Percentiles rank a stretch among this genome's conserved stretches.
These are phyloP conservation scores for Lactifluus echinatus DNA, from an alignment of 768 basidiomycete species.

Conservation along the genomic window DNA sequence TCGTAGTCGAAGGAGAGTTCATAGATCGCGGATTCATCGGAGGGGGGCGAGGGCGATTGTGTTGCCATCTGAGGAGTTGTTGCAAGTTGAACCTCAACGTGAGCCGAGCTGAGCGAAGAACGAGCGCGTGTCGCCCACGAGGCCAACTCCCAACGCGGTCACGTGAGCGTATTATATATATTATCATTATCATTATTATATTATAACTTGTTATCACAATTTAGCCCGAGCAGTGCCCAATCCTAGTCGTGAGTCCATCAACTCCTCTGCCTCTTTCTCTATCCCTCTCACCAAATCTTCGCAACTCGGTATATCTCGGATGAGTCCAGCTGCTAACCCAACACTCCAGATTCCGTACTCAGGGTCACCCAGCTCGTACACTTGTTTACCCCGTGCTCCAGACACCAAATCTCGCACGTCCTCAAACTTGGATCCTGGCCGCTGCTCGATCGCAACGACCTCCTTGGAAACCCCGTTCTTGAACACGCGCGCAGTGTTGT, in stretches of 20 bases:
- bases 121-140: conserved; percentile 5
- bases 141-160: conserved; percentile 9
- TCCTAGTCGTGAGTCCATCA: conserved; percentile 44
- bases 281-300: conserved; percentile 57
- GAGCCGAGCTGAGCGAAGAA: neutral
- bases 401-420: conserved; percentile 73
- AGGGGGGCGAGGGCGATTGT: conserved; percentile 29
- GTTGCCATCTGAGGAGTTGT: neutral
- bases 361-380: conserved; percentile 77
- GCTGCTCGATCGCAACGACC: conserved; percentile 75
- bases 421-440: conserved; percentile 80
- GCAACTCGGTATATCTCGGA: conserved; percentile 81
- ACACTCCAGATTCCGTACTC: conserved; percentile 86
- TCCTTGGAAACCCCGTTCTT: conserved; percentile 78
- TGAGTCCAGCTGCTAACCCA: conserved; percentile 57
- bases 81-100: neutral
- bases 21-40: conserved; percentile 52
- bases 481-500: conserved; percentile 78
- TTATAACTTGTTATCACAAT: no score
- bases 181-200: no score
- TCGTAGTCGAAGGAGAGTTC: conserved; percentile 64
- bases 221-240: no score
- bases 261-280: conserved; percentile 66
- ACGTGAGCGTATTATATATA: conserved; percentile 17
- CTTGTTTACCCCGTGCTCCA: conserved; percentile 57